Conservation (phyloP, 2,329 filamentous ascomycete species). For the Zasmidium cellare region DNA sequence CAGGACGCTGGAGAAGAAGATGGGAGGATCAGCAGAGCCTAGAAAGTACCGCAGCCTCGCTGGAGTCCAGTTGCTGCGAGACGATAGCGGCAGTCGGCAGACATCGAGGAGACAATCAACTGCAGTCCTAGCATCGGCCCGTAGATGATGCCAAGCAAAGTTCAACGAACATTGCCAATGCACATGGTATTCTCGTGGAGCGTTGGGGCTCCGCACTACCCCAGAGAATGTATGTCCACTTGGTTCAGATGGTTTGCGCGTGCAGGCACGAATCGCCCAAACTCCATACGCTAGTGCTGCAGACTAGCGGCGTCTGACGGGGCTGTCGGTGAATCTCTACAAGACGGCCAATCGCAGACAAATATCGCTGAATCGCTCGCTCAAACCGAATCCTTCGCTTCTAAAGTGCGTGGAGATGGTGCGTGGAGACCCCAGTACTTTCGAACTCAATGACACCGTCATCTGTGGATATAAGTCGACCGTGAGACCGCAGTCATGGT, state of each 20-base stretch:
- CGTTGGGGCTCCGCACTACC: too few relatives aligned
- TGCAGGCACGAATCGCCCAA: not conserved
- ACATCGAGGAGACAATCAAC: conserved; percentile 8
- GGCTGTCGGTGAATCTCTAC: not conserved
- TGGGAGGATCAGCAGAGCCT: conserved; percentile 10
- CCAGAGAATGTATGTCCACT: too few relatives aligned
- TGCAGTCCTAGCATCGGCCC: not conserved
- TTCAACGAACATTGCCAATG: too few relatives aligned
- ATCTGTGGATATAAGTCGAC: not conserved
- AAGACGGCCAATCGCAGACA: not conserved
- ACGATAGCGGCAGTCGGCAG: conserved; percentile 8
- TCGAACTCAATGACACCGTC: not conserved
- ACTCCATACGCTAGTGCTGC: not conserved
- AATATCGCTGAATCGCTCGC: not conserved
- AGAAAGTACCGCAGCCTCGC: conserved; percentile 15
- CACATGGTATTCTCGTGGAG: too few relatives aligned
- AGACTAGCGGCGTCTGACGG: not conserved
- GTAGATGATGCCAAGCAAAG: not conserved
- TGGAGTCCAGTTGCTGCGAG: conserved; percentile 14
- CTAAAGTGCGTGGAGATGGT: not conserved
- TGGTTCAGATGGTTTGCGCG: not conserved
- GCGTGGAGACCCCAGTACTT: not conserved
- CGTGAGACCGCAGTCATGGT: not conserved
- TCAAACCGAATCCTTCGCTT: not conserved
- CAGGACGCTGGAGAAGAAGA: conserved; percentile 19